Evolutionary conservation across 1,139 yeast genomes (phyloP).

Genomic region (Suhomyces bolitotheri): DNA sequence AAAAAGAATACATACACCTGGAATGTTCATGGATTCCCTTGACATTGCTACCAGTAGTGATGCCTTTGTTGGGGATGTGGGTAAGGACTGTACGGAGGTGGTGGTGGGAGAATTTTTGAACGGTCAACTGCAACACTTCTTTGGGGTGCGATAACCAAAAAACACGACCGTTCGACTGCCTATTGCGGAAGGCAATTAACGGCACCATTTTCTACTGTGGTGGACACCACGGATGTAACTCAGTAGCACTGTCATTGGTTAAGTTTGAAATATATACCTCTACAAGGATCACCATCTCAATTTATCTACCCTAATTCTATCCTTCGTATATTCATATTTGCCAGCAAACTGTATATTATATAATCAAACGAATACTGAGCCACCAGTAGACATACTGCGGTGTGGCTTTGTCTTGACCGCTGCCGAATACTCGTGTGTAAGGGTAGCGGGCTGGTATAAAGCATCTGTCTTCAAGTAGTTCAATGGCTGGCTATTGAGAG

Average conservation of each 20-base stretch:
- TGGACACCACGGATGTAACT: too few species aligned
- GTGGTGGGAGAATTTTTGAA: constrained; percentile 9
- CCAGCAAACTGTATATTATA: constrained; percentile 2
- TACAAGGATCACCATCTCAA: too few species aligned
- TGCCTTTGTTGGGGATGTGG: not conserved
- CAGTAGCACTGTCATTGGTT: too few species aligned
- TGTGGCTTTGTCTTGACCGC: constrained; percentile 8
- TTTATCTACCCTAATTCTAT: too few species aligned
- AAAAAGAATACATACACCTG: constrained; percentile 7
- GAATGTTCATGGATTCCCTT: constrained; percentile 7
- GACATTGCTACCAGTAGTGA: constrained; percentile 4
- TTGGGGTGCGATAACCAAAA: constrained; percentile 10
- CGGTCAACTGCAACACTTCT: constrained; percentile 11
- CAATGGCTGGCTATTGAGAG: constrained; percentile 10
- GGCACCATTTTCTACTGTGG: too few species aligned
- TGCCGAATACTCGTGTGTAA: constrained; percentile 2
- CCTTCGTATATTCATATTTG: constrained; percentile 1
- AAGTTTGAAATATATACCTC: too few species aligned
- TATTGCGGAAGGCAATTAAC: constrained; percentile 1
- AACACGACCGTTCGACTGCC: constrained; percentile 10
- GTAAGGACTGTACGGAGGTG: not conserved
- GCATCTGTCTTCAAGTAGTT: constrained; percentile 9
- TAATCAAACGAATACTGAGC: constrained; percentile 17
- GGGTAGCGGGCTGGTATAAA: constrained; percentile 1
- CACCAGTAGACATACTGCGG: constrained; percentile 19